Evolutionary conservation across 257 asterid genomes (phyloP).

Genomic region (Thymus quinquecostatus): DNA sequence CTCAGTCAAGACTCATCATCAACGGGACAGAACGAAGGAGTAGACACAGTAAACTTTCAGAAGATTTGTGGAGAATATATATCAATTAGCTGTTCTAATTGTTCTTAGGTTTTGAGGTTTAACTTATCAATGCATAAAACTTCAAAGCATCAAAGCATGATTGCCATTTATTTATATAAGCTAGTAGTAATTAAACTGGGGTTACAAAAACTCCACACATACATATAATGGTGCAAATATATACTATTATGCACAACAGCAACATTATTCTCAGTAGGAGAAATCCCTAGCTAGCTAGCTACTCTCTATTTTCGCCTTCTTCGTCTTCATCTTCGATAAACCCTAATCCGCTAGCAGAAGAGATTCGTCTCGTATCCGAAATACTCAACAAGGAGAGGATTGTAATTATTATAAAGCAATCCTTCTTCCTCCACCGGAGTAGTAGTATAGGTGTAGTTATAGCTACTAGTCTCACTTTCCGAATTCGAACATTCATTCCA

Average conservation of each 20-base stretch:
- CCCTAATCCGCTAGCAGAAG: conserved; percentile 10
- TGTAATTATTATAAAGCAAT: not conserved
- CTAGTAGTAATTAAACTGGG: not conserved
- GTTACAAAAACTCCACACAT: not conserved
- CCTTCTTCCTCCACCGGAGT: conserved; percentile 6
- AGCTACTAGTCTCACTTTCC: conserved; percentile 13
- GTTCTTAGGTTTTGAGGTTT: too few relatives aligned
- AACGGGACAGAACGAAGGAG: too few relatives aligned
- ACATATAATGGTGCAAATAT: not conserved
- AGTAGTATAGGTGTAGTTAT: not conserved
- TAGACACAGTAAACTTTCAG: too few relatives aligned
- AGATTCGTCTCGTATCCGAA: conserved; percentile 28
- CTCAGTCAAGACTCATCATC: too few relatives aligned
- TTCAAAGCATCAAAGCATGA: not conserved
- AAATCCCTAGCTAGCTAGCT: not conserved
- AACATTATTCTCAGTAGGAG: not conserved
- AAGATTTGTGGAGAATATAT: too few relatives aligned
- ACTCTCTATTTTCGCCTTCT: too few relatives aligned
- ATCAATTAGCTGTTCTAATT: too few relatives aligned
- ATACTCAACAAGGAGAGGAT: conserved; percentile 24
- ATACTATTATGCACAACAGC: not conserved
- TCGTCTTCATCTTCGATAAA: not conserved
- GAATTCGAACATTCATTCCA: conserved; percentile 27
- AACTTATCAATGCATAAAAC: too few relatives aligned
- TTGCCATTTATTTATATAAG: not conserved